Percentiles rank a stretch among this genome's conserved stretches.
Evolutionary conservation across 345 rosid species (phyloP).

Genomic region (Sonneratia alba): DNA sequence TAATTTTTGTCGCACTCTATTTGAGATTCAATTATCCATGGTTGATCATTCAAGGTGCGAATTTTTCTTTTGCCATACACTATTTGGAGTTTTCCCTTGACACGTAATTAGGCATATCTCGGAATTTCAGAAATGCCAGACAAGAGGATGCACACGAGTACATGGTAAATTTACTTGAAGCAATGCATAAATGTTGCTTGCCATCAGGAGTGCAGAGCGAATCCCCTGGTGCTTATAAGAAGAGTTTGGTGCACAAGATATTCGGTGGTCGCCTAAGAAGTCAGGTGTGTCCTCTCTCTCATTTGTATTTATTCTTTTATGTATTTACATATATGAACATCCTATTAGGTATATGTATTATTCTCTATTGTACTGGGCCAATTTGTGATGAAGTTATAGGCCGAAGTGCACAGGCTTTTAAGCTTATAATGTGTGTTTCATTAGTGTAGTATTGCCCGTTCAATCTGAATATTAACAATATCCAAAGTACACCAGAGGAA

Average conservation of each 20-base stretch:
- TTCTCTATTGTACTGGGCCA: neutral
- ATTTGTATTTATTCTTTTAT: too few species aligned
- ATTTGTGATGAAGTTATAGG: neutral
- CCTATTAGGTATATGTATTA: neutral
- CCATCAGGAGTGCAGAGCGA: slow-evolving; percentile 94
- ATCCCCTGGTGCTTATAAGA: slow-evolving; percentile 82
- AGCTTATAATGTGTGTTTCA: neutral
- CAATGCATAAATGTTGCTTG: slow-evolving; percentile 94
- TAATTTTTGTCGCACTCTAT: neutral
- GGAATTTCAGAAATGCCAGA: slow-evolving; percentile 64
- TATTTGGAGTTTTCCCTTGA: slow-evolving; percentile 26
- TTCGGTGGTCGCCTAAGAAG: slow-evolving; percentile 92
- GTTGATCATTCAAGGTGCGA: neutral
- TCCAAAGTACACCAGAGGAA: too few species aligned
- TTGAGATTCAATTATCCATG: neutral
- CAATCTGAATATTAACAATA: too few species aligned
- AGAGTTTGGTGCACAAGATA: slow-evolving; percentile 88
- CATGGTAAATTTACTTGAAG: slow-evolving; percentile 89
- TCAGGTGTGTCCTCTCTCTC: slow-evolving; percentile 43
- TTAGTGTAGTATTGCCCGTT: neutral
- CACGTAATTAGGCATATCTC: slow-evolving; percentile 65
- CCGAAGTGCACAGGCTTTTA: neutral
- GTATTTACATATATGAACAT: too few species aligned
- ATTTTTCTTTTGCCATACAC: neutral
- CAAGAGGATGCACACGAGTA: slow-evolving; percentile 98